phyloP scores from a whole-genome alignment of 495 filamentous ascomycete species.

The Friedmanniomyces simplex region DNA sequence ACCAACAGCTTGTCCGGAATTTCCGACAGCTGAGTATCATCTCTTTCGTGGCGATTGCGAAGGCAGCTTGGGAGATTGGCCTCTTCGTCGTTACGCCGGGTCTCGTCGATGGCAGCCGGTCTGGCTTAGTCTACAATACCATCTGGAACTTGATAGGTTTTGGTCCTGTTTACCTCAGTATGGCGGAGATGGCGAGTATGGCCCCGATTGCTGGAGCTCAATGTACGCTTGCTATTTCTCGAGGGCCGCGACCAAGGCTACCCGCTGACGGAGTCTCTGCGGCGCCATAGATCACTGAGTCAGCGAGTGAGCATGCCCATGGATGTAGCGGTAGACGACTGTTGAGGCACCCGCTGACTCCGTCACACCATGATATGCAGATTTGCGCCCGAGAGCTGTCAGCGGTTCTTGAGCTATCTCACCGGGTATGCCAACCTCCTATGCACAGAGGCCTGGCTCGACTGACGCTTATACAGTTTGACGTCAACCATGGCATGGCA shows the following conservation, averaged over 20 bases:
- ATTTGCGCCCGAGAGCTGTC: conserved; percentile 8
- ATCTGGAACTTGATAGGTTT: conserved; percentile 6
- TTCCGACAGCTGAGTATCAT: background rate
- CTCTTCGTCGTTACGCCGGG: conserved; percentile 2
- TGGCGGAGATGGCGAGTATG: conserved; percentile 11
- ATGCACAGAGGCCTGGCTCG: too few relatives aligned
- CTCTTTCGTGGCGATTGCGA: conserved; percentile 3
- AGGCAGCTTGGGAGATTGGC: conserved; percentile 7
- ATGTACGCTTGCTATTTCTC: background rate
- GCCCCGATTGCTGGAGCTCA: conserved; percentile 7
- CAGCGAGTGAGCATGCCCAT: background rate
- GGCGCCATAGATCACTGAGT: background rate
- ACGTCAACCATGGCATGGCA: conserved; percentile 5
- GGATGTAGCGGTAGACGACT: background rate
- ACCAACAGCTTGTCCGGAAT: conserved; percentile 3
- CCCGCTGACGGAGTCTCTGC: background rate
- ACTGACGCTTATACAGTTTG: too few relatives aligned
- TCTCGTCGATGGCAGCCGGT: conserved; percentile 5
- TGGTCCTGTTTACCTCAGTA: background rate
- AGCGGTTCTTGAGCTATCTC: conserved; percentile 19
- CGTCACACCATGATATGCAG: background rate
- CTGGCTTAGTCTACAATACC: background rate
- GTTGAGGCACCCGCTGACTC: too few relatives aligned
- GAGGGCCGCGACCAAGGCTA: too few relatives aligned
- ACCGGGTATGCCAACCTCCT: too few relatives aligned